Evolutionary conservation across 2,329 filamentous ascomycete genomes (phyloP).

Genomic region (Neofusicoccum laricinum): DNA sequence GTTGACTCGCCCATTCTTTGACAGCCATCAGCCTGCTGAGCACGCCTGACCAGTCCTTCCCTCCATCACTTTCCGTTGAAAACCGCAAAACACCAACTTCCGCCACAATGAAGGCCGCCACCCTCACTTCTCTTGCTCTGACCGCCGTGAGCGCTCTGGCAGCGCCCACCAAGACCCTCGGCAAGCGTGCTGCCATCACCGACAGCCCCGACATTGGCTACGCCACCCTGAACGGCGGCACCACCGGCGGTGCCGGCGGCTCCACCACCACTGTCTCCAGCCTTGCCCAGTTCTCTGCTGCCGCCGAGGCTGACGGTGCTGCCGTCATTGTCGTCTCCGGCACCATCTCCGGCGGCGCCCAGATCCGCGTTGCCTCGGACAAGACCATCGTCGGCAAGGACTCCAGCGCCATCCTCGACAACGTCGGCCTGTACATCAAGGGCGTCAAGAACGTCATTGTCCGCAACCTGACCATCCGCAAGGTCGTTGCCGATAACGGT

Average conservation of each 20-base stretch:
- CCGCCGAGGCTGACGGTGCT: constrained; percentile 43
- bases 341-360: constrained; percentile 41
- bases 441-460: constrained; percentile 54
- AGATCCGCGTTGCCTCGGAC: constrained; percentile 48
- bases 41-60: constrained; percentile 4
- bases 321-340: constrained; percentile 49
- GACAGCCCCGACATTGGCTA: constrained; percentile 31
- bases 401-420: constrained; percentile 43
- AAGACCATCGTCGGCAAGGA: constrained; percentile 53
- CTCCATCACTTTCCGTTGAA: constrained; percentile 9
- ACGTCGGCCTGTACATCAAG: constrained; percentile 49
- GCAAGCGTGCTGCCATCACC: constrained; percentile 29
- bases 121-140: constrained; percentile 28
- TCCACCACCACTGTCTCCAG: constrained; percentile 34
- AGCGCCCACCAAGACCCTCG: constrained; percentile 29
- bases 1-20: constrained; percentile 10
- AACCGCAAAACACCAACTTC: constrained; percentile 19
- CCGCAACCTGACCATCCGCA: constrained; percentile 54
- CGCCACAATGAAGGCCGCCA: constrained; percentile 29
- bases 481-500: constrained; percentile 46
- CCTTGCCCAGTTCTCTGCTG: constrained; percentile 41
- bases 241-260: constrained; percentile 39
- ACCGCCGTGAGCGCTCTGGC: constrained; percentile 29
- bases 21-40: constrained; percentile 12
- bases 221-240: constrained; percentile 35